Evolutionary conservation across 2,329 filamentous ascomycete genomes (phyloP).

Genomic region (Blastomyces emzantsi): DNA sequence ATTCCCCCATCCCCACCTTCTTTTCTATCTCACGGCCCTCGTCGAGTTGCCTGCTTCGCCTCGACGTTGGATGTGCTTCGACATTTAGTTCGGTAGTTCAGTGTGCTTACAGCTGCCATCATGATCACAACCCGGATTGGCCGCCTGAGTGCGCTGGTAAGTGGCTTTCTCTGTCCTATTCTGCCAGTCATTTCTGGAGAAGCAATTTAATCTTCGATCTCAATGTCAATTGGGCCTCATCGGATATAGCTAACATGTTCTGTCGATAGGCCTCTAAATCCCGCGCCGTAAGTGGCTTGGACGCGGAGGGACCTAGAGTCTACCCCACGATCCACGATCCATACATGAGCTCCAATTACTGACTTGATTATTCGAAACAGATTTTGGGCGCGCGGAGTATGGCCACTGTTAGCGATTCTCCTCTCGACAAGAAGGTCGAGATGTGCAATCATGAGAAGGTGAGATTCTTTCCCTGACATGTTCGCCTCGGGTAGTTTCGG

Average conservation of each 20-base stretch:
- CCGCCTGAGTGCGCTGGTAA: conserved; percentile 41
- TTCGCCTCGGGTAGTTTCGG: conserved; percentile 20
- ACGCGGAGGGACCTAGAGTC: not conserved
- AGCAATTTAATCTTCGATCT: conserved; percentile 5
- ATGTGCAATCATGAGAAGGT: conserved; percentile 93
- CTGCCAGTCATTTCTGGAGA: not conserved
- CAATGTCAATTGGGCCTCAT: conserved; percentile 5
- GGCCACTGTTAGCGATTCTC: conserved; percentile 76
- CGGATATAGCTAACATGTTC: conserved; percentile 19
- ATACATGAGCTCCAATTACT: conserved; percentile 17
- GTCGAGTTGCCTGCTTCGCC: conserved; percentile 24
- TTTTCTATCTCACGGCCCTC: conserved; percentile 26
- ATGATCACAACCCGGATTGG: conserved; percentile 42
- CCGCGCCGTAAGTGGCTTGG: conserved; percentile 34
- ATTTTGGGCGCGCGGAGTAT: conserved; percentile 58
- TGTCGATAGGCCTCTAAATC: conserved; percentile 35
- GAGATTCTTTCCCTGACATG: conserved; percentile 21
- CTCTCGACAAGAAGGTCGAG: conserved; percentile 90
- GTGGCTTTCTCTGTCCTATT: conserved; percentile 19
- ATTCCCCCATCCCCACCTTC: conserved; percentile 34
- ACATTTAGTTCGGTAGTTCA: conserved; percentile 16
- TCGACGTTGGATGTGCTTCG: conserved; percentile 30
- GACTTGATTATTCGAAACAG: conserved; percentile 40
- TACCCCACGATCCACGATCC: conserved; percentile 7
- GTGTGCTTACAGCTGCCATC: conserved; percentile 34